phyloP scores from a whole-genome alignment of 495 filamentous ascomycete species.

The Penicillium argentinense region DNA sequence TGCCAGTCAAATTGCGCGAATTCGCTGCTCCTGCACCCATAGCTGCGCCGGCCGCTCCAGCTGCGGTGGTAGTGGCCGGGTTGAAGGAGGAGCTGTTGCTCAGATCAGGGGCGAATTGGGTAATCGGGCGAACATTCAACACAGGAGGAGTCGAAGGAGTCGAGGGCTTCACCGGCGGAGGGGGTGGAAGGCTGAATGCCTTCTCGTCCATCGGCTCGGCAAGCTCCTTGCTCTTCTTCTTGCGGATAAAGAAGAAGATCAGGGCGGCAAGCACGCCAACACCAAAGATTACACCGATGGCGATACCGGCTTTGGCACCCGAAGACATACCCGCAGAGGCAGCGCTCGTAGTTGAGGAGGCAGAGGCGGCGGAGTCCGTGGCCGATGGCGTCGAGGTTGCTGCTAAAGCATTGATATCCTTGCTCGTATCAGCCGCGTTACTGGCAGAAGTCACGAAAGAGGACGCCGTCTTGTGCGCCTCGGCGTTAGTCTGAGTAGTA shows the following conservation, averaged over 20 bases:
- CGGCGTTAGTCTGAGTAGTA: constrained; percentile 6
- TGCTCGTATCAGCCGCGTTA: constrained; percentile 10
- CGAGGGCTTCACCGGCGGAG: constrained; percentile 30
- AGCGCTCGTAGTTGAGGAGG: constrained; percentile 12
- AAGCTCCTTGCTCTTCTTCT: constrained; percentile 63
- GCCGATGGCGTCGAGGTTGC: constrained; percentile 14
- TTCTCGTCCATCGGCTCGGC: constrained; percentile 51
- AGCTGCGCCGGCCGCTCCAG: constrained; percentile 26
- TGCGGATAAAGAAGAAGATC: constrained; percentile 63
- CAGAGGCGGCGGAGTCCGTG: constrained; percentile 15
- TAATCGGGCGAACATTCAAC: constrained; percentile 83
- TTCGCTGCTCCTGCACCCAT: constrained; percentile 29
- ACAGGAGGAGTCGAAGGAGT: constrained; percentile 67
- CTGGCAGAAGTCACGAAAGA: constrained; percentile 25
- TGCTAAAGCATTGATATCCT: constrained; percentile 13
- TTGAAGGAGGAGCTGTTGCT: constrained; percentile 36
- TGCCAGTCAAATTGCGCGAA: constrained; percentile 39
- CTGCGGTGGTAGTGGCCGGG: constrained; percentile 31
- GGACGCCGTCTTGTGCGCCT: constrained; percentile 1
- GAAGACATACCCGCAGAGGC: constrained; percentile 17
- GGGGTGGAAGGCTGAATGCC: constrained; percentile 34
- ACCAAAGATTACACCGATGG: constrained; percentile 70
- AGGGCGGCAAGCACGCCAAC: constrained; percentile 61
- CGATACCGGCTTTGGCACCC: constrained; percentile 80
- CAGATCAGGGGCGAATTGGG: constrained; percentile 79